Conservation (phyloP, 495 filamentous ascomycete genomes). For the Podospora fimiseda region DNA sequence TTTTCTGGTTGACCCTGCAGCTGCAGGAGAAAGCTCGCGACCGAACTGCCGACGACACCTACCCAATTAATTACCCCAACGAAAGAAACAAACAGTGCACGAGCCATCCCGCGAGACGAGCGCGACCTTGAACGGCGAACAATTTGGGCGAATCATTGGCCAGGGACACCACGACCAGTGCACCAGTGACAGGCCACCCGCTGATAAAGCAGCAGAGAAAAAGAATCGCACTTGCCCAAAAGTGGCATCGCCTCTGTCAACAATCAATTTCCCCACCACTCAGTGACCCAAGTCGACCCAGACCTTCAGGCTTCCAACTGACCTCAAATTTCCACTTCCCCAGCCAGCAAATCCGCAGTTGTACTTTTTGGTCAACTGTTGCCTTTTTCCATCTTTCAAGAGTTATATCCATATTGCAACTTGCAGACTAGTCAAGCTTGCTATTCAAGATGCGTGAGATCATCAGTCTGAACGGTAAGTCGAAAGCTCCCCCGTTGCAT, state of each 20-base stretch:
- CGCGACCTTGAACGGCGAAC: neutral
- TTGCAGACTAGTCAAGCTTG: constrained; percentile 14
- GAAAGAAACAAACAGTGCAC: neutral
- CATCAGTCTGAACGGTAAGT: constrained; percentile 96
- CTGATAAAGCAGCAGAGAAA: constrained; percentile 18
- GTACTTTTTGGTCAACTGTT: constrained; percentile 12
- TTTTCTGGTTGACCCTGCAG: neutral
- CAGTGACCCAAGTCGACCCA: constrained; percentile 13
- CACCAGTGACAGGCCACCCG: constrained; percentile 13
- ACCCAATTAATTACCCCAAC: neutral
- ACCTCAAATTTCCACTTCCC: constrained; percentile 31
- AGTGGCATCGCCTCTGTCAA: constrained; percentile 28
- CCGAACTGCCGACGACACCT: neutral
- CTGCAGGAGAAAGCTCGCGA: neutral
- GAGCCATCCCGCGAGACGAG: constrained; percentile 5
- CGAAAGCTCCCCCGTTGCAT: no score
- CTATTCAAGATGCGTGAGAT: constrained; percentile 91
- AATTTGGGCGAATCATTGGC: neutral
- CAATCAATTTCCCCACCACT: constrained; percentile 35
- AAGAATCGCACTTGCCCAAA: constrained; percentile 24
- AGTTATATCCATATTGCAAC: constrained; percentile 14
- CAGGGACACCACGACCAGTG: neutral
- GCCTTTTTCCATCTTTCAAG: constrained; percentile 9
- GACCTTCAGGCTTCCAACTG: constrained; percentile 26
- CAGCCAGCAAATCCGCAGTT: constrained; percentile 15